Conservation (phyloP, 83 land plant genomes). For the Isoetes engelmannii region DNA sequence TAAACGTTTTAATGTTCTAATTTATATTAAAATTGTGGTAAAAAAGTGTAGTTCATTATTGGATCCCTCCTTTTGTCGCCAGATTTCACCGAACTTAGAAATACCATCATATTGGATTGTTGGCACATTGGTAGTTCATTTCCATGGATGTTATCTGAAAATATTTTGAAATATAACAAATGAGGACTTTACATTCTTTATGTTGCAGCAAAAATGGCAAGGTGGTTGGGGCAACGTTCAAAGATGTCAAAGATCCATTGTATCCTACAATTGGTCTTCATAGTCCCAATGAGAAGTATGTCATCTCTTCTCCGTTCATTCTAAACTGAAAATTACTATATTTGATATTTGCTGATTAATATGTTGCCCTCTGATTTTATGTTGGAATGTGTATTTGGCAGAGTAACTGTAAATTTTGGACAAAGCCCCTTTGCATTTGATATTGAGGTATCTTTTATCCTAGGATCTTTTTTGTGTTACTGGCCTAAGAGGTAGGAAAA, state of each 20-base stretch:
- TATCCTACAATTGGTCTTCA: slow-evolving; percentile 93
- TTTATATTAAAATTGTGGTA: neutral
- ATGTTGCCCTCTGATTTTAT: neutral
- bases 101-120: neutral
- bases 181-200: neutral
- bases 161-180: too few species aligned
- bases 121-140: neutral
- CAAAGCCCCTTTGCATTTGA: slow-evolving; percentile 74
- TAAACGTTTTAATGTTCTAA: neutral
- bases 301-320: neutral
- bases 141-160: too few species aligned
- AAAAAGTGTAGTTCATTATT: neutral
- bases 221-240: slow-evolving; percentile 46
- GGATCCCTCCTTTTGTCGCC: neutral
- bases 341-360: neutral
- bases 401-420: slow-evolving; percentile 88
- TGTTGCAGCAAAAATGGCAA: slow-evolving; percentile 62
- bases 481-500: too few species aligned
- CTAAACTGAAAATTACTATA: neutral
- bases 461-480: too few species aligned
- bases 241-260: slow-evolving; percentile 63
- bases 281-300: slow-evolving; percentile 90
- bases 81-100: neutral
- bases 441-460: slow-evolving; percentile 47
- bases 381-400: slow-evolving; percentile 20